Evolutionary conservation across 1,284 basidiomycete species (phyloP).

Genomic region (Amylostereum areolatum): DNA sequence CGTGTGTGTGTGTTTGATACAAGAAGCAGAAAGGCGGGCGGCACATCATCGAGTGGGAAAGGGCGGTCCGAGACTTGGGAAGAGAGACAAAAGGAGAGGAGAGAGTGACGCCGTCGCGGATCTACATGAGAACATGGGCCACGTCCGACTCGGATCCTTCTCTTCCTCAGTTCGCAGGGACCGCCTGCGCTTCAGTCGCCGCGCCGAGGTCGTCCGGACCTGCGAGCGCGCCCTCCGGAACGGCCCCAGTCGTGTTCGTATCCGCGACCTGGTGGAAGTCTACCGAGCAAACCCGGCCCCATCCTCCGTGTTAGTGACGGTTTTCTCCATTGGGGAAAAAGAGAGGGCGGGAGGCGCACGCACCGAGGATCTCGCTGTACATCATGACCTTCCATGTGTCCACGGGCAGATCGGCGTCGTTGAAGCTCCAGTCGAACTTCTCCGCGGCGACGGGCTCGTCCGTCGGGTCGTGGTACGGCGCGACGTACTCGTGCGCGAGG

Average conservation of each 20-base stretch:
- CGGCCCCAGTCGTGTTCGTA: slow-evolving; percentile 29
- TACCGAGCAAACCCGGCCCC: slow-evolving; percentile 20
- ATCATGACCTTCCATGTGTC: slow-evolving; percentile 99
- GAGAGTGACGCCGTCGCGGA: no score
- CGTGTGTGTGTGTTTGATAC: no score
- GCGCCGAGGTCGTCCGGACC: slow-evolving; percentile 41
- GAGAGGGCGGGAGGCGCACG: slow-evolving; percentile 20
- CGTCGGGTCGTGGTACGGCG: slow-evolving; percentile 97
- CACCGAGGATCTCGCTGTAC: slow-evolving; percentile 93
- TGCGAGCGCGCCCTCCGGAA: slow-evolving; percentile 61
- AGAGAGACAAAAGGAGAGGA: no score
- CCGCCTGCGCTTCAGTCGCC: not conserved
- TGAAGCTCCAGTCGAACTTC: slow-evolving; percentile 99
- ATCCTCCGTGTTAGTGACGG: not conserved
- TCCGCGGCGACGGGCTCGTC: slow-evolving; percentile 95
- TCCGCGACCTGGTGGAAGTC: slow-evolving; percentile 77
- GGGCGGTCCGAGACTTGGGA: no score
- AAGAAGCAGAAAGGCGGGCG: no score
- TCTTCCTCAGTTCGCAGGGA: no score
- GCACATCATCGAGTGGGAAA: no score
- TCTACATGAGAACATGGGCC: no score
- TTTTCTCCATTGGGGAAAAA: not conserved
- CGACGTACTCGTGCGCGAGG: slow-evolving; percentile 91
- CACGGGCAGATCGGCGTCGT: slow-evolving; percentile 98
- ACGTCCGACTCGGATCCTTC: no score